Evolutionary conservation across 768 basidiomycete genomes (phyloP), one percentile per base, ranked within the genome.

Genomic region (Amanita exitialis): DNA sequence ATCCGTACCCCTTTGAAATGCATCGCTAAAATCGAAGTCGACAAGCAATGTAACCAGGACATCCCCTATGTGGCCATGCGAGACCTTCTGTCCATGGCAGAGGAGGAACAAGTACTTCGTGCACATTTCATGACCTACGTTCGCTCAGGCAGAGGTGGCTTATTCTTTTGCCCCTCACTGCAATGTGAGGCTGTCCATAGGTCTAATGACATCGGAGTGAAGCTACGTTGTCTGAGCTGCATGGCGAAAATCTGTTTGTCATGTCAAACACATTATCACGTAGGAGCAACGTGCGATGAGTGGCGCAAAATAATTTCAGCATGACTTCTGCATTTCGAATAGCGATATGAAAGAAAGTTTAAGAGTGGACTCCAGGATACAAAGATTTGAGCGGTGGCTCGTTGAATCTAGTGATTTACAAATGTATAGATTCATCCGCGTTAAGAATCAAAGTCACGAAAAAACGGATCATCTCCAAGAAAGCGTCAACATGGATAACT

Each of bases 381-480:
- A 27, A 6, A 27, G 4, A 27, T 6, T 7, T 27, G 1, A 27
- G 4, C 3, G 23, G 23, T 2, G 20, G 28, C 18, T 27, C 28
- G 21, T n/a, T n/a, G n/a, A n/a, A n/a, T n/a, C n/a, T n/a, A 45
- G 21, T 21, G 7, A 23, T 23, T 27, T 48, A 48, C 36, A 48
- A 28, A 16, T 54, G 45, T 12, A 38, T 64, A 3, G 75, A 67
- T 59, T 87, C 84, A 51, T 88, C 85, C 1, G 70, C 73, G 55
- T 87, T 89, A 37, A 89, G 66, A 16, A 88, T 78, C 32, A 87
- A 66, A 2, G 73, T 73, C 1, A 75, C 68, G 60, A 78, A 86
- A 66, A 87, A 89, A 21, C 77, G 68, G 41, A 86, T 78, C 49
- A 79, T 74, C 60, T 85, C 83, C 41, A 86, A 61, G 53, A 84